These are phyloP conservation scores for Barnettozyma sp. DNA, from an alignment of 805 yeast genomes.

Conservation along the genomic window DNA sequence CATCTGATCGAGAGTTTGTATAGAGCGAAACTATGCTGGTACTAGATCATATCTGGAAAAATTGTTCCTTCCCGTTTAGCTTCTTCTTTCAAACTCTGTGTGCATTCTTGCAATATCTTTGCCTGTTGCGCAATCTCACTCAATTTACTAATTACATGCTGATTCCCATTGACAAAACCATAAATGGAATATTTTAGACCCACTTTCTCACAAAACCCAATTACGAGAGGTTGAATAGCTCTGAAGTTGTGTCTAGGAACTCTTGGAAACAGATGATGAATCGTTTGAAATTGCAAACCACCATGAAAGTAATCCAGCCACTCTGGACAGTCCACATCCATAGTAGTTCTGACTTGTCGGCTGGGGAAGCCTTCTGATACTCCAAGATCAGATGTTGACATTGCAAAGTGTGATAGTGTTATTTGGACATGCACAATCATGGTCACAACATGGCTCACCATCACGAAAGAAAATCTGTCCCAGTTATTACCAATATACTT, in stretches of 20 bases:
- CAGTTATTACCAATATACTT: conserved; percentile 45
- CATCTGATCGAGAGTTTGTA: too few species aligned
- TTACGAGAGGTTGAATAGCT: conserved; percentile 61
- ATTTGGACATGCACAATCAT: conserved; percentile 94
- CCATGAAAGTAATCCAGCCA: conserved; percentile 92
- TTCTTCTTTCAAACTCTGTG: conserved; percentile 54
- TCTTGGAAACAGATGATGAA: conserved; percentile 86
- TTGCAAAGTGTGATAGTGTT: conserved; percentile 84
- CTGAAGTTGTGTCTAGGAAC: conserved; percentile 85
- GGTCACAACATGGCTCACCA: conserved; percentile 73
- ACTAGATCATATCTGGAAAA: too few species aligned
- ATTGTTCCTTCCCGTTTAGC: conserved; percentile 25
- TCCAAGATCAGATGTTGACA: conserved; percentile 87
- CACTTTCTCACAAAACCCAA: conserved; percentile 66
- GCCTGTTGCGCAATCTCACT: conserved; percentile 79
- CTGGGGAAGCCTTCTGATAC: conserved; percentile 70
- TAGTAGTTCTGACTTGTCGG: conserved; percentile 81
- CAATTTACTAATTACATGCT: conserved; percentile 58
- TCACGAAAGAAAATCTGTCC: conserved; percentile 50
- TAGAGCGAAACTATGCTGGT: too few species aligned
- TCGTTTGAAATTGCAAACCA: conserved; percentile 86
- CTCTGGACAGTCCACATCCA: conserved; percentile 92
- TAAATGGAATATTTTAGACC: conserved; percentile 79
- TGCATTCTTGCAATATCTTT: conserved; percentile 64
- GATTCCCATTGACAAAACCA: conserved; percentile 77